phyloP scores from a whole-genome alignment of 495 filamentous ascomycete species.

The Penicillium tannophilum region DNA sequence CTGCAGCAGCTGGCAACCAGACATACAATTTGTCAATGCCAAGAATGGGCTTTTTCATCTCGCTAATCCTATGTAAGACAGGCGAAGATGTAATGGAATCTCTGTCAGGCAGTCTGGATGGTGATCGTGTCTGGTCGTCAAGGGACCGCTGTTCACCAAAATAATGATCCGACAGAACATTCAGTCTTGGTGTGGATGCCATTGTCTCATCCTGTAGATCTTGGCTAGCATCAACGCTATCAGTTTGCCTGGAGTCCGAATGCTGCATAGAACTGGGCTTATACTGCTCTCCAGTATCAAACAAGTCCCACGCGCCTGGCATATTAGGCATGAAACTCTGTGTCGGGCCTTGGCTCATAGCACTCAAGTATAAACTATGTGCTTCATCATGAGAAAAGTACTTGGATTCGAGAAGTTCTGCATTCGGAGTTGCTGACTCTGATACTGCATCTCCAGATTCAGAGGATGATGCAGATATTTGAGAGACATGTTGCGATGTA shows the following conservation, averaged over 20 bases:
- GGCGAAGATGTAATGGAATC: constrained; percentile 24
- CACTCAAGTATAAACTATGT: constrained; percentile 94
- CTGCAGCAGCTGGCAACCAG: constrained; percentile 37
- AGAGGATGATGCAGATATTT: constrained; percentile 23
- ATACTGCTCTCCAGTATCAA: constrained; percentile 17
- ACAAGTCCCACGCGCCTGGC: constrained; percentile 63
- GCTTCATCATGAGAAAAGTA: constrained; percentile 90
- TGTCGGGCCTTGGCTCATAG: constrained; percentile 51
- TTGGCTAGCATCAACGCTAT: background rate
- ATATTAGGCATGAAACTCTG: constrained; percentile 50
- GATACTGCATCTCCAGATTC: constrained; percentile 29
- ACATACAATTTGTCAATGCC: constrained; percentile 37
- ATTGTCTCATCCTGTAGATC: constrained; percentile 19
- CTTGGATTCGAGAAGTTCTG: constrained; percentile 70
- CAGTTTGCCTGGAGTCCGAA: background rate
- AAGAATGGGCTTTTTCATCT: constrained; percentile 39
- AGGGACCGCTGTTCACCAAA: constrained; percentile 16
- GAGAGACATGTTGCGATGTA: constrained; percentile 12
- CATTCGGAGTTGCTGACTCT: constrained; percentile 28
- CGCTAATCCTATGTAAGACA: constrained; percentile 22
- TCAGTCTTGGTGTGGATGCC: constrained; percentile 34
- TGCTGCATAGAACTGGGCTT: background rate
- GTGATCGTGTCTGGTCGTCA: constrained; percentile 11
- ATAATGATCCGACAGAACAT: constrained; percentile 21
- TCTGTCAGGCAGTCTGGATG: constrained; percentile 20